A percentile compares a stretch with the other conserved stretches of the same genome.
These are phyloP conservation scores for Penicillium lividum DNA, from an alignment of 495 filamentous ascomycete genomes.

Conservation along the genomic window DNA sequence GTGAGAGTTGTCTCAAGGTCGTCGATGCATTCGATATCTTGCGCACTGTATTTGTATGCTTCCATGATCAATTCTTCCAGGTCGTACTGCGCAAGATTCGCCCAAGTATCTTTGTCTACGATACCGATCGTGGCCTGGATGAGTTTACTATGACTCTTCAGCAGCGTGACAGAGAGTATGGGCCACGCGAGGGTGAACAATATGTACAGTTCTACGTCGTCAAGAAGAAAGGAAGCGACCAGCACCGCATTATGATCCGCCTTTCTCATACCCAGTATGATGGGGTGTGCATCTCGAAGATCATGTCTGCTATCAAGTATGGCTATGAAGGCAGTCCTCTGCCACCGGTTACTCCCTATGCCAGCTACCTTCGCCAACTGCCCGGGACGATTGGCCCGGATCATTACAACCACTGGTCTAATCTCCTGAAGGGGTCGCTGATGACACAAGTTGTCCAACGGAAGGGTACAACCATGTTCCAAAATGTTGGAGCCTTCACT, in stretches of 20 bases:
- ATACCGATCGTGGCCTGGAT: conserved; percentile 53
- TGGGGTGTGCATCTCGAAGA: conserved; percentile 64
- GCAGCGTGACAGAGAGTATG: conserved; percentile 49
- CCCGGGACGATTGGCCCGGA: conserved; percentile 46
- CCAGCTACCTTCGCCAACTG: conserved; percentile 57
- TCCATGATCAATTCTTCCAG: conserved; percentile 56
- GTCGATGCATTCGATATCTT: conserved; percentile 64
- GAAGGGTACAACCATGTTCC: conserved; percentile 39
- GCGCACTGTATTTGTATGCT: conserved; percentile 66
- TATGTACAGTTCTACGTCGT: conserved; percentile 64
- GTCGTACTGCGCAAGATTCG: conserved; percentile 60
- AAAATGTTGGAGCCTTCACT: conserved; percentile 38
- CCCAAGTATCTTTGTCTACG: conserved; percentile 53
- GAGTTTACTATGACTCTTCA: conserved; percentile 52
- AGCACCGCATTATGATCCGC: conserved; percentile 62
- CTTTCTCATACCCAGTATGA: conserved; percentile 78
- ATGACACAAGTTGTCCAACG: conserved; percentile 50
- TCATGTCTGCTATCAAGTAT: conserved; percentile 56
- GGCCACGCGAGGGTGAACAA: conserved; percentile 59
- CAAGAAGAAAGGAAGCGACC: conserved; percentile 46
- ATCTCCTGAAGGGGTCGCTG: conserved; percentile 42
- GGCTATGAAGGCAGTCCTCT: conserved; percentile 53
- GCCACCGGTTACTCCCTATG: conserved; percentile 52
- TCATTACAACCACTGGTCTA: conserved; percentile 55
- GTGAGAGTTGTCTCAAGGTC: conserved; percentile 45